Conservation (phyloP, 805 yeast genomes). For the Suhomyces xylopsoci region DNA sequence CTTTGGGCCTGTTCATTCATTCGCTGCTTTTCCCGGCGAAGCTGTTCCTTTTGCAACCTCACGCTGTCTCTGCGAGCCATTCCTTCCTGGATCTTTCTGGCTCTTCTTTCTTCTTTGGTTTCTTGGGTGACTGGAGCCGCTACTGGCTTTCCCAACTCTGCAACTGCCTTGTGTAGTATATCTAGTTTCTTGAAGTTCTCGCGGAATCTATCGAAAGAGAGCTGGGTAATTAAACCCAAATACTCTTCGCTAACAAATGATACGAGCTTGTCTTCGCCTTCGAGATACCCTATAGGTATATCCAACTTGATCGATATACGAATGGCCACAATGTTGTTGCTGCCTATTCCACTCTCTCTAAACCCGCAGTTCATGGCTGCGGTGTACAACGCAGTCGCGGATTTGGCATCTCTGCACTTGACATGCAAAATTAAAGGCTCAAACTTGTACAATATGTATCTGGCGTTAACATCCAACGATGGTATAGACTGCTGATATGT, state of each 20-base stretch:
- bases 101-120: conserved; percentile 56
- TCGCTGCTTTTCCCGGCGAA: conserved; percentile 28
- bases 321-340: conserved; percentile 73
- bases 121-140: conserved; percentile 25
- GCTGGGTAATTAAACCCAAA: conserved; percentile 46
- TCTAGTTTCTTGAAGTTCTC: conserved; percentile 63
- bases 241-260: conserved; percentile 53
- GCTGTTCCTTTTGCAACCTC: conserved; percentile 23
- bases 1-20: background rate
- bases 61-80: conserved; percentile 31
- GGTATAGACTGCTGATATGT: conserved; percentile 6
- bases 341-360: conserved; percentile 83
- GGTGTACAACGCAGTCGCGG: conserved; percentile 62
- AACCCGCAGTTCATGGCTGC: conserved; percentile 83
- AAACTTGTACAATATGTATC: conserved; percentile 71
- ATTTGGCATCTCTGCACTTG: conserved; percentile 59
- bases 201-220: conserved; percentile 60
- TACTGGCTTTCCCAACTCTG: conserved; percentile 17
- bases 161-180: conserved; percentile 44
- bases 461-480: conserved; percentile 19
- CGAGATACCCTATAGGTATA: conserved; percentile 65
- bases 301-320: conserved; percentile 73
- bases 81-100: conserved; percentile 53
- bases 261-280: conserved; percentile 23
- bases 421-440: conserved; percentile 87